Percentiles rank a stretch among this genome's conserved stretches.
These are phyloP conservation scores for Lachnellula subtilissima DNA, from an alignment of 2,329 filamentous ascomycete genomes.

Conservation along the genomic window DNA sequence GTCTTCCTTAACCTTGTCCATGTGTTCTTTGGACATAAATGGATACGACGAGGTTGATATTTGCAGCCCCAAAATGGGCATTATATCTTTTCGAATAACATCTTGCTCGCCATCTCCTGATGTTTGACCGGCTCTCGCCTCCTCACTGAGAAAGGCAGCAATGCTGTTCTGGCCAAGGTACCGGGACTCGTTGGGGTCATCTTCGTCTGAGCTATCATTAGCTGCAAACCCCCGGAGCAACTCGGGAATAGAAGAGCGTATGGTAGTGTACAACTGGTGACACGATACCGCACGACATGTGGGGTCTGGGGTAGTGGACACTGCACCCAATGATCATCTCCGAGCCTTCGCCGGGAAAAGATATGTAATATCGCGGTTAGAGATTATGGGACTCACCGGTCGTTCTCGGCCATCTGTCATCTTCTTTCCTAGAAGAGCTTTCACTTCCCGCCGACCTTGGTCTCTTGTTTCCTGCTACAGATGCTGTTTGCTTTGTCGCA, in stretches of 20 bases:
- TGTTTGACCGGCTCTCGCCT: conserved; percentile 44
- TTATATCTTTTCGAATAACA: conserved; percentile 57
- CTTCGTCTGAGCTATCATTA: conserved; percentile 39
- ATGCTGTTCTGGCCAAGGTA: conserved; percentile 66
- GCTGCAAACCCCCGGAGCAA: background rate
- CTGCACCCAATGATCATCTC: background rate
- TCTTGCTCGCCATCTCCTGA: conserved; percentile 44
- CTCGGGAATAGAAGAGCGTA: background rate
- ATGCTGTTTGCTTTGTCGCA: conserved; percentile 16
- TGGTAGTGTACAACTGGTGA: background rate
- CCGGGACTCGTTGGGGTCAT: conserved; percentile 51
- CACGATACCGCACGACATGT: background rate
- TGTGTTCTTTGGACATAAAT: conserved; percentile 59
- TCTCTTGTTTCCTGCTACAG: conserved; percentile 24
- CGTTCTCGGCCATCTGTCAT: conserved; percentile 30
- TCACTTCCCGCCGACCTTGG: conserved; percentile 28
- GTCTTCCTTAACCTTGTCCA: conserved; percentile 55
- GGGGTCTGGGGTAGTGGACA: background rate
- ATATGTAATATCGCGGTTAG: background rate
- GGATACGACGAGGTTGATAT: conserved; percentile 59
- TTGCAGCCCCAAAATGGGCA: conserved; percentile 60
- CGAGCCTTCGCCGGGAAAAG: conserved; percentile 7
- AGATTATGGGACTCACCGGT: conserved; percentile 22
- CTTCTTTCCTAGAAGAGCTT: conserved; percentile 23
- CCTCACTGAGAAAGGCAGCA: conserved; percentile 59